Percentiles rank a stretch among this genome's conserved stretches.
Evolutionary conservation across 441 rosid genomes (phyloP).

Genomic region (Isatis lusitanica): DNA sequence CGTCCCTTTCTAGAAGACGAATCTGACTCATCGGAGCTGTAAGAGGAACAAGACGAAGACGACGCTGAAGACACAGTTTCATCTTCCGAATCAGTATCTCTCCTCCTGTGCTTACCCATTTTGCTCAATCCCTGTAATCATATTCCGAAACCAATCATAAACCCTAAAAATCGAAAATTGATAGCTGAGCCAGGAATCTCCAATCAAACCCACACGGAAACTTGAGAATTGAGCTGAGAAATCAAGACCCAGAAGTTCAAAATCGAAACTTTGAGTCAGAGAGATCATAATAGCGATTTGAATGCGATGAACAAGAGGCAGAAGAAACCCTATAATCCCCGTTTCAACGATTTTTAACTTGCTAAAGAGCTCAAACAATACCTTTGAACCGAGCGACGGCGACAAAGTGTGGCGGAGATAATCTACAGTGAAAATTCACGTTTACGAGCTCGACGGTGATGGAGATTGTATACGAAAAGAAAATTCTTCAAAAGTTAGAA

Average conservation of each 20-base stretch:
- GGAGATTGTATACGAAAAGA: neutral
- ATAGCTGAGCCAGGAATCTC: neutral
- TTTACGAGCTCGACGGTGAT: neutral
- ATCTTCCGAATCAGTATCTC: conserved; percentile 45
- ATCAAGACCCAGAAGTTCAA: neutral
- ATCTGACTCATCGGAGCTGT: conserved; percentile 56
- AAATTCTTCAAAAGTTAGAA: neutral
- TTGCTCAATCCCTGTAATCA: conserved; percentile 34
- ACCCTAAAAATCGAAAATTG: neutral
- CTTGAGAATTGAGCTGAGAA: neutral
- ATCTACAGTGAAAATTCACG: neutral
- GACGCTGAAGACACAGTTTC: conserved; percentile 40
- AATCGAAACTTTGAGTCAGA: neutral
- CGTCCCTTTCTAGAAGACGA: conserved; percentile 42
- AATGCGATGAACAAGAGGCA: neutral
- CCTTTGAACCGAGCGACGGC: conserved; percentile 3
- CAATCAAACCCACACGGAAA: neutral
- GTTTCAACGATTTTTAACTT: neutral
- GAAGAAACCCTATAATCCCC: neutral
- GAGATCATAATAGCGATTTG: neutral
- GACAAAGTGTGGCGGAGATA: neutral
- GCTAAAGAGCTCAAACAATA: neutral
- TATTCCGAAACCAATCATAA: conserved; percentile 11
- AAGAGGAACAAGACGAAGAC: conserved; percentile 43
- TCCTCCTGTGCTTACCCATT: conserved; percentile 39